Evolutionary conservation across 1,284 basidiomycete genomes (phyloP).

Genomic region (Trametes hirsuta): DNA sequence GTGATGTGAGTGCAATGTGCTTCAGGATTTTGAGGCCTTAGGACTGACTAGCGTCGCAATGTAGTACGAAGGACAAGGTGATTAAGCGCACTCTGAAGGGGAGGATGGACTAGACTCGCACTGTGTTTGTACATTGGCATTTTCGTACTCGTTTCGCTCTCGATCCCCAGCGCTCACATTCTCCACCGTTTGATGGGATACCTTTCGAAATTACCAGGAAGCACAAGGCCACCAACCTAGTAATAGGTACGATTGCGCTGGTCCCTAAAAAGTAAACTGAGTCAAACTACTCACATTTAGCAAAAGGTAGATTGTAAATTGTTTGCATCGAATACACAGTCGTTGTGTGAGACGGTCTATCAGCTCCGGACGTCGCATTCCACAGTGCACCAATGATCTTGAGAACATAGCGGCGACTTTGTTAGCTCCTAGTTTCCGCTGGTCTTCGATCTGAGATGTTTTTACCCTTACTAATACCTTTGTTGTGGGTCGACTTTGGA

Average conservation of each 20-base stretch:
- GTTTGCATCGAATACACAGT: no score
- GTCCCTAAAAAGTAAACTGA: no score
- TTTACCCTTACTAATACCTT: no score
- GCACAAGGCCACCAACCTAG: neutral
- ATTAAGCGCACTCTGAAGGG: conserved; percentile 86
- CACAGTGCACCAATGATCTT: no score
- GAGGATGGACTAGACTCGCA: conserved; percentile 79
- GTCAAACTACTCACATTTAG: no score
- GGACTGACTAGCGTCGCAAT: neutral
- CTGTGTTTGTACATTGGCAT: conserved; percentile 24
- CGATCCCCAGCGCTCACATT: conserved; percentile 1
- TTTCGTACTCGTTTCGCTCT: conserved; percentile 15
- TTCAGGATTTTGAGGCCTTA: neutral
- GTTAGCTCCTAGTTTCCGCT: no score
- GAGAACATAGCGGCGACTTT: no score
- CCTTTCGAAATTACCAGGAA: neutral
- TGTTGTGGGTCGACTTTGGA: no score
- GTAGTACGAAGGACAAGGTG: conserved; percentile 85
- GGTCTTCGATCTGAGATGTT: no score
- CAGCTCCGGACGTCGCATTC: no score
- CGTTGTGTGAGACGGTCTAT: no score
- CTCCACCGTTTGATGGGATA: neutral
- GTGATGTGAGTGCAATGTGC: conserved; percentile 76
- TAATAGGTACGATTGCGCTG: neutral
- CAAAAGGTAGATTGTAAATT: no score